Evolutionary conservation across 2,329 filamentous ascomycete genomes (phyloP).

Genomic region (Neoarthrinium moseri): DNA sequence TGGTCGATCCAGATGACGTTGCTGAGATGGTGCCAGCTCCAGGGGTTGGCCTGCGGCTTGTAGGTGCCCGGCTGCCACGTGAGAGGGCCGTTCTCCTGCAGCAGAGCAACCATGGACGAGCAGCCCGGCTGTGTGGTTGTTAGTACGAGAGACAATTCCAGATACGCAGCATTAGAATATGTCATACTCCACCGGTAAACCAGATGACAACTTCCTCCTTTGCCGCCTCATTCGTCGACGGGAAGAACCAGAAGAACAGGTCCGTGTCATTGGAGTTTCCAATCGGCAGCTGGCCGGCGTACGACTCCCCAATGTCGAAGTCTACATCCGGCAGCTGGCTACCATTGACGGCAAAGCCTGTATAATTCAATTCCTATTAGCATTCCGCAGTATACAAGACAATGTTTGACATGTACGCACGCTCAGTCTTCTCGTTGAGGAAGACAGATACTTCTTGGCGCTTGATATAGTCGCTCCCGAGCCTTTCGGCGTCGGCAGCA

Average conservation of each 20-base stretch:
- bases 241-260: conserved; percentile 56
- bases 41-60: conserved; percentile 50
- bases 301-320: conserved; percentile 68
- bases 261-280: conserved; percentile 44
- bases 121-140: conserved; percentile 20
- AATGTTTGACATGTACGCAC: neutral
- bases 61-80: conserved; percentile 55
- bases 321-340: conserved; percentile 63
- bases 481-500: neutral
- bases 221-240: conserved; percentile 38
- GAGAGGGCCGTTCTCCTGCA: conserved; percentile 62
- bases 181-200: conserved; percentile 39
- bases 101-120: conserved; percentile 51
- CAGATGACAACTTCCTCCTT: conserved; percentile 49
- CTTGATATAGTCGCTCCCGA: neutral
- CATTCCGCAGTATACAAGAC: no score
- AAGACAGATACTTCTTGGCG: conserved; percentile 6
- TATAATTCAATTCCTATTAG: neutral
- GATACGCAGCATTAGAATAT: conserved; percentile 7
- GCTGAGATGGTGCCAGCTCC: conserved; percentile 59
- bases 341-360: conserved; percentile 59
- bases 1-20: conserved; percentile 61
- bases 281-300: conserved; percentile 62
- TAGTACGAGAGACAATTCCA: neutral
- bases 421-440: conserved; percentile 7